Conservation (phyloP, 2,329 filamentous ascomycete species). For the Ophiostoma triangulosporum region DNA sequence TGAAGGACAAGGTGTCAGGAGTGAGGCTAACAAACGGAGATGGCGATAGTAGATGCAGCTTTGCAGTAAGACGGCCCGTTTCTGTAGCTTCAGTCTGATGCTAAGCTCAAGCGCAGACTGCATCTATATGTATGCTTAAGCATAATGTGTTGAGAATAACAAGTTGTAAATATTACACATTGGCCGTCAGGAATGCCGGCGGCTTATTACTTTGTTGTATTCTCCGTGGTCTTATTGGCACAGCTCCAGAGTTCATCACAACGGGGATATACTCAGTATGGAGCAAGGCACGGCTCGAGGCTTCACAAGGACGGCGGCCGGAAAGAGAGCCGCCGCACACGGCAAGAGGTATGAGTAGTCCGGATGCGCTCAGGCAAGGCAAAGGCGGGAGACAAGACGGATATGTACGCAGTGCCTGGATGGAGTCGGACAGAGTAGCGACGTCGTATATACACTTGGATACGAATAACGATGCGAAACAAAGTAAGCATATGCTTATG, state of each 20-base stretch:
- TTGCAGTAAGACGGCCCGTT: background rate
- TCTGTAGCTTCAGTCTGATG: background rate
- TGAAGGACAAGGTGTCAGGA: too few species aligned
- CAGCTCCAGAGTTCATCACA: background rate
- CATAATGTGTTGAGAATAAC: too few species aligned
- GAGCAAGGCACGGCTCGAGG: background rate
- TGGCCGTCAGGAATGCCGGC: background rate
- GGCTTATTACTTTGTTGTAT: background rate
- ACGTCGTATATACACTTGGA: background rate
- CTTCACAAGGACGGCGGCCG: background rate
- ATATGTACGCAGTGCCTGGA: constrained; percentile 1
- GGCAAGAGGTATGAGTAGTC: too few species aligned
- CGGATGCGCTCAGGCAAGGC: too few species aligned
- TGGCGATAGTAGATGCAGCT: too few species aligned
- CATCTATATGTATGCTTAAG: too few species aligned
- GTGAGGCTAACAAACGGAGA: background rate
- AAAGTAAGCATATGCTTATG: background rate
- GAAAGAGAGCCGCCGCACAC: too few species aligned
- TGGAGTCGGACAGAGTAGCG: background rate
- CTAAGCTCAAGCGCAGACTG: too few species aligned
- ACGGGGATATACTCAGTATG: background rate
- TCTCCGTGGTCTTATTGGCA: background rate
- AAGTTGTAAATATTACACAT: too few species aligned
- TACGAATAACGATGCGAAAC: background rate
- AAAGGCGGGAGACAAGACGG: background rate